Base-by-base conservation (phyloP, 2,329 filamentous ascomycete genomes). In the Elsinoe perseae region DNA sequence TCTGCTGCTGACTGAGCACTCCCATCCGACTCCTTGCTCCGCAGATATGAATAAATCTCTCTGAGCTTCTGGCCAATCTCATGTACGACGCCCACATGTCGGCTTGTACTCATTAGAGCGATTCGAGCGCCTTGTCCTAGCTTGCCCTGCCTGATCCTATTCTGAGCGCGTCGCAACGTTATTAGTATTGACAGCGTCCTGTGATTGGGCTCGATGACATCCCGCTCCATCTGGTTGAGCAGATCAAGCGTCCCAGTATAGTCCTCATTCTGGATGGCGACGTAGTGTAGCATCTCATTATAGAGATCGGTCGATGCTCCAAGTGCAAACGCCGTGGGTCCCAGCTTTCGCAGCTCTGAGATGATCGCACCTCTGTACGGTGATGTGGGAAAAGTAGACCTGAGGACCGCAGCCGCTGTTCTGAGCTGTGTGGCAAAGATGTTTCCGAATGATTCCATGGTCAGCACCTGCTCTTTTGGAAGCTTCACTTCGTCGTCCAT, bases 301-400 rank as follows among this genome's bases (percentile, higher is more conserved):
- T 87, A 91, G 40, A 91, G 80, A 0, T 78, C 73, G 0, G 85
- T 86, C 16, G 83, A 83, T 4, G 81, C 84, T 48, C 86, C 87
- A 0, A 92, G 77, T 5, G 88, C 82, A 64, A 85, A 88, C 0
- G 85, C 85, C 1, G 81, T 79, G 1, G 86, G 77, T 1, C 87
- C 86, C 0, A 88, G 75, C 43, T 78, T 75, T 65, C 86, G 87
- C 63, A 90, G 73, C 6, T 80, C 78, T 0, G 86, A 85, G 0
- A 91, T 73, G 23, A 90, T 69, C 43, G 77, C 75, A 43, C 86
- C 76, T 0, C 77, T 74, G 0, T 86, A 73, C 0, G 77, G 74
- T 1, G 86, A 89, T 0, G 80, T 72, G 9, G 73, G 76, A 8
- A 87, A 90, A 1, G 75, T 72, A 1, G 70, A 72, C 61, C 83